Evolutionary conservation across 768 basidiomycete genomes (phyloP).

Genomic region (Hemileccinum rubropunctum): DNA sequence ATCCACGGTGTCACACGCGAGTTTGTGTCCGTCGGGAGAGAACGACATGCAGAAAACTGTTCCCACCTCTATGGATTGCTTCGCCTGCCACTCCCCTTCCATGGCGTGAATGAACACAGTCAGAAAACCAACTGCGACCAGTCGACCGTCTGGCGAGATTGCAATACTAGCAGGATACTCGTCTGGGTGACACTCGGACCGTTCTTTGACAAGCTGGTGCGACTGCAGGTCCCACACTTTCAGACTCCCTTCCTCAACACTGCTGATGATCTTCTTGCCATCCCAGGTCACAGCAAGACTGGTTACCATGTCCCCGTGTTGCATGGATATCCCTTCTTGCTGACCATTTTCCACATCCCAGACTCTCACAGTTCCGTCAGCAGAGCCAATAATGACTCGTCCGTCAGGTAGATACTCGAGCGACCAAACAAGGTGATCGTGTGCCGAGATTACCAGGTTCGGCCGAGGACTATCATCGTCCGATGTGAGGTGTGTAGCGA

Average conservation of each 20-base stretch:
- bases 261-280: background rate
- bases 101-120: background rate
- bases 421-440: no score
- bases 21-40: background rate
- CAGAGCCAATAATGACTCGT: background rate
- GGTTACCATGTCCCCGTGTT: accelerated
- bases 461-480: no score
- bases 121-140: background rate
- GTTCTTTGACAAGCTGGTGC: background rate
- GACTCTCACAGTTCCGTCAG: background rate
- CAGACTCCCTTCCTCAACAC: background rate
- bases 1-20: background rate
- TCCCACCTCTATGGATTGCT: background rate
- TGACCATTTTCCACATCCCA: background rate
- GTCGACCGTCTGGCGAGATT: conserved; percentile 2
- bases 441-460: no score
- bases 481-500: no score
- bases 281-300: background rate
- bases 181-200: background rate
- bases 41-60: background rate
- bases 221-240: background rate
- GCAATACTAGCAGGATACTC: background rate
- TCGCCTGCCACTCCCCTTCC: background rate
- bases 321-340: background rate
- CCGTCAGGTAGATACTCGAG: conserved; percentile 1